A percentile compares a stretch with the other conserved stretches of the same genome.
Evolutionary conservation across 163 green algal species (phyloP).

Genomic region (Prototheca cutis): DNA sequence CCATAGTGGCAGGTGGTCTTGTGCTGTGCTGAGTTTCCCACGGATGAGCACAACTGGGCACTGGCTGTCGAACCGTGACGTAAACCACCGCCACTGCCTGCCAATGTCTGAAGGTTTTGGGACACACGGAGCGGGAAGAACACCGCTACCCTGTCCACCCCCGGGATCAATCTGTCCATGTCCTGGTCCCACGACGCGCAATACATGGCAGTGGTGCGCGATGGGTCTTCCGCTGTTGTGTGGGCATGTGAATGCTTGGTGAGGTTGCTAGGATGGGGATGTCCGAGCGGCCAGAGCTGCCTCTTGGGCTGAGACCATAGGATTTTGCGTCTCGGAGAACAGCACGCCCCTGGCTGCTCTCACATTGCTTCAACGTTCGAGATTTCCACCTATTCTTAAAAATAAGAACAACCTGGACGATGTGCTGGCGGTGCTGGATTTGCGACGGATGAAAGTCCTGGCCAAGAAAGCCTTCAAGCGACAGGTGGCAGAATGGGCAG

Average conservation of each 20-base stretch:
- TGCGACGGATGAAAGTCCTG: conserved; percentile 13
- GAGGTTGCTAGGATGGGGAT: no score
- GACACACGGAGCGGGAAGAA: conserved; percentile 19
- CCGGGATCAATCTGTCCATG: conserved; percentile 23
- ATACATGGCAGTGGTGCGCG: conserved; percentile 17
- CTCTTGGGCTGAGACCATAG: not conserved
- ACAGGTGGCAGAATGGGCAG: no score
- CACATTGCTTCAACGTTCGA: not conserved
- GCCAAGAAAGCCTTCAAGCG: conserved; percentile 8
- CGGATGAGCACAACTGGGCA: no score
- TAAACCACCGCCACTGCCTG: no score
- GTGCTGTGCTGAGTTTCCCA: no score
- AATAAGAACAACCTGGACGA: not conserved
- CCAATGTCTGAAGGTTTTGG: conserved; percentile 27
- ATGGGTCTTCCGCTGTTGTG: no score
- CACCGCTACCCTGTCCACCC: conserved; percentile 21
- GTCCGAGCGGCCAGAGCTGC: no score
- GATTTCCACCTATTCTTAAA: not conserved
- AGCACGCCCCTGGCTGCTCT: no score
- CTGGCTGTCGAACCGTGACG: no score
- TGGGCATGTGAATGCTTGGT: no score
- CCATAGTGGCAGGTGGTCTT: no score
- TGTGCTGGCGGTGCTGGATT: conserved; percentile 19
- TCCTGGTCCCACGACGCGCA: conserved; percentile 21
- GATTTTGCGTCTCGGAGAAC: no score